These are phyloP conservation scores for Auricularia auricula-judae DNA, from an alignment of 768 basidiomycete genomes.

Conservation along the genomic window DNA sequence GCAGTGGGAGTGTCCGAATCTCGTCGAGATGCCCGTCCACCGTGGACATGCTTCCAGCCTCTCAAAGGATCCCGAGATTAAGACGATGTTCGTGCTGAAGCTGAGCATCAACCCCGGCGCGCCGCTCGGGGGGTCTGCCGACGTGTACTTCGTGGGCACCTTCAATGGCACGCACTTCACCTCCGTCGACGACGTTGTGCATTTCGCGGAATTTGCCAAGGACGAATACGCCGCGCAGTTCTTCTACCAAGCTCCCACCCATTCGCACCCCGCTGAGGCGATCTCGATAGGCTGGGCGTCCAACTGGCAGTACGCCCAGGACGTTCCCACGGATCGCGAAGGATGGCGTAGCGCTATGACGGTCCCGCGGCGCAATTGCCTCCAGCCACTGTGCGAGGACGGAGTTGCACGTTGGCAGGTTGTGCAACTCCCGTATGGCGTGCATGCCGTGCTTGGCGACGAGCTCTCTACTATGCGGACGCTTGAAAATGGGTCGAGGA, in stretches of 20 bases:
- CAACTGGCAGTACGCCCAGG: conserved; percentile 16
- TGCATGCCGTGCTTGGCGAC: background rate
- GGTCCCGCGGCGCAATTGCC: conserved; percentile 11
- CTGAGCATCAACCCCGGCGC: conserved; percentile 12
- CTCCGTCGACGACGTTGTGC: conserved; percentile 9
- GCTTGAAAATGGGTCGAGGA: background rate
- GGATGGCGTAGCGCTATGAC: conserved; percentile 16
- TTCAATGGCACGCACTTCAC: conserved; percentile 16
- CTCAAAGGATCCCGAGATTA: too few relatives aligned
- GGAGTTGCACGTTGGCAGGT: background rate
- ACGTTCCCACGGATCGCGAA: conserved; percentile 13
- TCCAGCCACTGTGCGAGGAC: background rate
- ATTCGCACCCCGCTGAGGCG: conserved; percentile 1
- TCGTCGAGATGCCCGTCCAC: conserved; percentile 12
- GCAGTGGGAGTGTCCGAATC: conserved; percentile 12
- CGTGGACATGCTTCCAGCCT: background rate
- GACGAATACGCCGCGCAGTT: conserved; percentile 19
- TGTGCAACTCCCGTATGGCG: background rate
- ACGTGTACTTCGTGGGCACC: conserved; percentile 13
- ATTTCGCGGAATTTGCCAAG: conserved; percentile 14
- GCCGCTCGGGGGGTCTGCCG: conserved; percentile 14
- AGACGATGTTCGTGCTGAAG: conserved; percentile 7
- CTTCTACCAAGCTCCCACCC: conserved; percentile 7
- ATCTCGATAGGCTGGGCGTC: conserved; percentile 15
- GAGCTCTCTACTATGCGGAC: background rate